Conservation (phyloP, 495 filamentous ascomycete species). For the Podospora australis region DNA sequence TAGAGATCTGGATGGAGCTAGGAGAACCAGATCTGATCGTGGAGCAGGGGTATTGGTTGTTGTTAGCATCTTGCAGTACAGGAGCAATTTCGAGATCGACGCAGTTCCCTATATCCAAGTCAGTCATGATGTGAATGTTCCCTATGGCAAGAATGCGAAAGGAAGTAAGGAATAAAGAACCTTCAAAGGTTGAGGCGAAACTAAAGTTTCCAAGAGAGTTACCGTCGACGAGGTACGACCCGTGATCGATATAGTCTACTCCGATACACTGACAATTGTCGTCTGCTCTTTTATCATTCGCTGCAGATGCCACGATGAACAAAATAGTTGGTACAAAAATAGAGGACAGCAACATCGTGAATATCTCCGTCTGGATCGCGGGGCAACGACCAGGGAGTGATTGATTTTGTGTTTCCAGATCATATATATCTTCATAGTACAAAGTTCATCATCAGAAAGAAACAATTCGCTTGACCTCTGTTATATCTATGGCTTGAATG, state of each 20-base stretch:
- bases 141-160: background rate
- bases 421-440: too few species aligned
- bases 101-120: constrained; percentile 15
- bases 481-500: too few species aligned
- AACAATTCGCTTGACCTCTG: too few species aligned
- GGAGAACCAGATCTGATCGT: background rate
- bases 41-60: constrained; percentile 7
- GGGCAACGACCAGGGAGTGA: too few species aligned
- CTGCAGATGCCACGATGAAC: background rate
- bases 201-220: constrained; percentile 14
- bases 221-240: constrained; percentile 17
- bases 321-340: background rate
- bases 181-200: constrained; percentile 15
- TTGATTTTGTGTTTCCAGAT: too few species aligned
- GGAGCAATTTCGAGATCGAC: constrained; percentile 1
- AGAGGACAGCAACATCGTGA: background rate
- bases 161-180: constrained; percentile 1
- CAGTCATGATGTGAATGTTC: background rate
- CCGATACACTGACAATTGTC: constrained; percentile 10
- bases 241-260: constrained; percentile 13
- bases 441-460: too few species aligned
- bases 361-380: too few species aligned
- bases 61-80: constrained; percentile 3
- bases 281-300: background rate
- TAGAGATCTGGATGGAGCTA: constrained; percentile 13